These are phyloP conservation scores for Brassica balearica DNA, from an alignment of 441 rosid species.

Conservation along the genomic window DNA sequence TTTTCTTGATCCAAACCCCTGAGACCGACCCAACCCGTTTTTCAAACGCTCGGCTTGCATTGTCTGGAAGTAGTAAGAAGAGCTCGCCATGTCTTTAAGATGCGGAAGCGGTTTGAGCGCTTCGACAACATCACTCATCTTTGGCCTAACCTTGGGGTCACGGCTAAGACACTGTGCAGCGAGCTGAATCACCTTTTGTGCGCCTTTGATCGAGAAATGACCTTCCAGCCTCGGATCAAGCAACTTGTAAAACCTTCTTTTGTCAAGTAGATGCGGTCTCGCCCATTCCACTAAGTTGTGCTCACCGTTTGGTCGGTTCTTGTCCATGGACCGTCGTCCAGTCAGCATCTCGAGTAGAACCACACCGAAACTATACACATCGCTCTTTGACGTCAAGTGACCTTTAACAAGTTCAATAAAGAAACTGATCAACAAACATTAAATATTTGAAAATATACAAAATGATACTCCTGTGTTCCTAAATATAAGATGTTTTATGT, in stretches of 20 bases:
- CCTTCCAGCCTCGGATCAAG: constrained; percentile 91
- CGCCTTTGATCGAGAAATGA: constrained; percentile 87
- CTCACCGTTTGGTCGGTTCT: constrained; percentile 85
- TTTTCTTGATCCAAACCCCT: constrained; percentile 50
- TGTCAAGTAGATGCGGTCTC: constrained; percentile 82
- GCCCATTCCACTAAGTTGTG: constrained; percentile 97
- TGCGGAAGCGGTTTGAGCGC: constrained; percentile 76
- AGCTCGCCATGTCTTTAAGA: constrained; percentile 94
- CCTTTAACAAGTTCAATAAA: constrained; percentile 44
- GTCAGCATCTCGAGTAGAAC: constrained; percentile 88
- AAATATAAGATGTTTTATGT: no score
- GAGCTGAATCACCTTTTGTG: constrained; percentile 82
- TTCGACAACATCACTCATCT: constrained; percentile 89
- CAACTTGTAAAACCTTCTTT: constrained; percentile 75
- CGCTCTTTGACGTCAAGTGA: constrained; percentile 93
- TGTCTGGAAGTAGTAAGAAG: constrained; percentile 82
- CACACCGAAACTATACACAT: constrained; percentile 93
- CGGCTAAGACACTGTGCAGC: constrained; percentile 90
- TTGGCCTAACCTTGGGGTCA: constrained; percentile 88
- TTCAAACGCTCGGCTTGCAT: constrained; percentile 66
- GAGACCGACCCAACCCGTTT: constrained; percentile 28
- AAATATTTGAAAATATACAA: background rate
- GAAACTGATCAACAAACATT: background rate
- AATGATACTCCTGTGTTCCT: background rate
- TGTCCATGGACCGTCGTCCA: constrained; percentile 93